Percentiles rank a stretch among this genome's conserved stretches.
Conservation (phyloP, 352 stramenopile species). For the Globisporangium acanthophoron region DNA sequence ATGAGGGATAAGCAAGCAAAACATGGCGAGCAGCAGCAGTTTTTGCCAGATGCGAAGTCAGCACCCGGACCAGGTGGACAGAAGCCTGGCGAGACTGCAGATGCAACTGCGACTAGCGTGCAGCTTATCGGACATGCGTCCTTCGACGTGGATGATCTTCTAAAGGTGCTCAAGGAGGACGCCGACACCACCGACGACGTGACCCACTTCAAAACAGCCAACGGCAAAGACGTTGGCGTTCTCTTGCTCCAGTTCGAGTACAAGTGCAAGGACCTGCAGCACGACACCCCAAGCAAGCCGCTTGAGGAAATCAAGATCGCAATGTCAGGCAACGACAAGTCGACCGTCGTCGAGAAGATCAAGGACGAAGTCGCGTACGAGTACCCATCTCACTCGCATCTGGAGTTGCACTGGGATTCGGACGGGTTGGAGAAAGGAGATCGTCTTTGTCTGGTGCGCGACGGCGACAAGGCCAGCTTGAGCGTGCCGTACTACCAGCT, state of each 20-base stretch:
- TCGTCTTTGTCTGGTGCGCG: slow-evolving; percentile 36
- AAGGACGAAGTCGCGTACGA: slow-evolving; percentile 19
- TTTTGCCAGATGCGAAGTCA: too few species aligned
- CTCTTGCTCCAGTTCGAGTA: slow-evolving; percentile 40
- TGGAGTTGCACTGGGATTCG: slow-evolving; percentile 37
- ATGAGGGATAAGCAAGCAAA: neutral
- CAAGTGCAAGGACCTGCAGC: slow-evolving; percentile 34
- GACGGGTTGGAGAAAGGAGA: slow-evolving; percentile 20
- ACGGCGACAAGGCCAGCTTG: slow-evolving; percentile 33
- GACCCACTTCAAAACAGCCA: slow-evolving; percentile 25
- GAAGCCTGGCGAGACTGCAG: neutral
- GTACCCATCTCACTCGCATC: slow-evolving; percentile 32
- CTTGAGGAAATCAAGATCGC: slow-evolving; percentile 22
- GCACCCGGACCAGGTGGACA: neutral
- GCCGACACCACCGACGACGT: slow-evolving; percentile 35
- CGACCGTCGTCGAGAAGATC: slow-evolving; percentile 1
- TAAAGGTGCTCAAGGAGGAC: slow-evolving; percentile 43
- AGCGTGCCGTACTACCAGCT: slow-evolving; percentile 38
- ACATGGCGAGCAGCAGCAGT: neutral
- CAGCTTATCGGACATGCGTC: slow-evolving; percentile 40
- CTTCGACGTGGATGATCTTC: slow-evolving; percentile 34
- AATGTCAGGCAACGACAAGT: slow-evolving; percentile 27
- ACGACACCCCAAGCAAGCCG: slow-evolving; percentile 4
- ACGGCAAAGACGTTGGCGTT: slow-evolving; percentile 31
- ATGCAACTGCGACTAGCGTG: slow-evolving; percentile 1